Evolutionary conservation across 495 filamentous ascomycete species (phyloP), one percentile per base, ranked within the genome.

Genomic region (Penicillium parvum): DNA sequence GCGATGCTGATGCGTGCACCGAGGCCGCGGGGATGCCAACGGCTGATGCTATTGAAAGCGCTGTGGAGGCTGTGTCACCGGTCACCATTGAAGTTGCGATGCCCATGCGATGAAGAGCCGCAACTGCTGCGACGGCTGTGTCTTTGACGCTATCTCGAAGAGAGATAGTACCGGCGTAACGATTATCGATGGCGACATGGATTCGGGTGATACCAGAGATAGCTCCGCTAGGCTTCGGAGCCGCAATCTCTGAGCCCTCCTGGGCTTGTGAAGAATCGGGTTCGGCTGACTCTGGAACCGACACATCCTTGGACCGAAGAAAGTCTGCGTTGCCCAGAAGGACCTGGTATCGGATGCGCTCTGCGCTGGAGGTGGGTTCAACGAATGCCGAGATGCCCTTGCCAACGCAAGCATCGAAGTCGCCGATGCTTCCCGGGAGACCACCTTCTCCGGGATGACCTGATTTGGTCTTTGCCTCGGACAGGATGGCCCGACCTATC

Each of bases 71-170:
- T 28, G 94, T 88, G 62, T 99, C 92, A 37, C 92, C 92, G 0
- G 92, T 99, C 4, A 99, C 90, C 58, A 98, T 88, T 20, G 90
- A 86, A 4, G 86, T 83, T 38, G 84, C 81, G 55, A 97, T 83
- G 14, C 85, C 82, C 79, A 97, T 85, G 40, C 77, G 79, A 55
- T 83, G 77, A 32, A 99, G 73, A 14, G 90, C 92, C n/a, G 81
- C 69, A 34, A 98, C 83, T 23, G 86, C 77, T 15, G 88, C 87
- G n/a, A 76, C 74, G 7, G 92, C 91, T 32, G 83, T 86, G 14
- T 83, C 77, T 58, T 99, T 99, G 60, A 99, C 79, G 12, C 83
- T 92, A 58, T 99, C 92, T 5, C 84, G 80, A 21, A 99, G 82
- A 41, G 81, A 83, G 32, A 97, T 76, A 11, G 83, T 79, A 38